phyloP scores from a whole-genome alignment of 2,329 filamentous ascomycete species.

The Phialemoniopsis sp. region DNA sequence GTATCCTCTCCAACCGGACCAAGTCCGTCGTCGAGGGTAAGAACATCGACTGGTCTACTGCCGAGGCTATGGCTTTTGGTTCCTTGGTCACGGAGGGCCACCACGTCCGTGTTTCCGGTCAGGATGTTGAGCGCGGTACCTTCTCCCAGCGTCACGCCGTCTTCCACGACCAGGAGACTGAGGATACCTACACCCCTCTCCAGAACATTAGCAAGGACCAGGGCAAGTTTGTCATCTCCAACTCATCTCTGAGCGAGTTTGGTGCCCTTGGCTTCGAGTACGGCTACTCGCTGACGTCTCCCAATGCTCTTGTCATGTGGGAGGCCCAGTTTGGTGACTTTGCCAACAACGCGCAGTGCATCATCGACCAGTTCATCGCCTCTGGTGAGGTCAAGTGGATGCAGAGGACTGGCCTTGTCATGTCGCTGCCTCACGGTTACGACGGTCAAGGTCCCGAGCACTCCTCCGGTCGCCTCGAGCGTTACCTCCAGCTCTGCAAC shows the following conservation, averaged over 20 bases:
- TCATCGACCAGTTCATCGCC: conserved; percentile 98
- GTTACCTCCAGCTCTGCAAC: conserved; percentile 95
- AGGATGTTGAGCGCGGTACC: conserved; percentile 98
- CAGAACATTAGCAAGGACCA: conserved; percentile 88
- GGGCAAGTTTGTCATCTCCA: conserved; percentile 92
- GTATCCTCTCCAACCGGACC: conserved; percentile 83
- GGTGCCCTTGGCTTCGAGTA: conserved; percentile 93
- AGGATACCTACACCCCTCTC: conserved; percentile 88
- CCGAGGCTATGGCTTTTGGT: conserved; percentile 92
- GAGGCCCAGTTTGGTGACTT: conserved; percentile 99
- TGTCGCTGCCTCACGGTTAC: conserved; percentile 96
- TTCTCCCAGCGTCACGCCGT: conserved; percentile 98
- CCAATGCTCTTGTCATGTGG: conserved; percentile 98
- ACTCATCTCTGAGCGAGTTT: conserved; percentile 77
- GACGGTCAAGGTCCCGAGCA: conserved; percentile 98
- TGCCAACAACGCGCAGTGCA: conserved; percentile 98
- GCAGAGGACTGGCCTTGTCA: conserved; percentile 92
- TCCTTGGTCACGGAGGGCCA: conserved; percentile 88
- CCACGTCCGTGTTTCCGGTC: conserved; percentile 94
- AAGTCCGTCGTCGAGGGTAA: conserved; percentile 91
- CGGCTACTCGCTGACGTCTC: conserved; percentile 94
- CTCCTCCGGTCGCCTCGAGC: conserved; percentile 94
- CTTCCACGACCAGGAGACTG: conserved; percentile 94
- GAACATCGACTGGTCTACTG: conserved; percentile 96
- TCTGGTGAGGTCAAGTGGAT: conserved; percentile 99